Conservation (phyloP, 2,329 filamentous ascomycete species). For the Aspergillus pseudoterreus region DNA sequence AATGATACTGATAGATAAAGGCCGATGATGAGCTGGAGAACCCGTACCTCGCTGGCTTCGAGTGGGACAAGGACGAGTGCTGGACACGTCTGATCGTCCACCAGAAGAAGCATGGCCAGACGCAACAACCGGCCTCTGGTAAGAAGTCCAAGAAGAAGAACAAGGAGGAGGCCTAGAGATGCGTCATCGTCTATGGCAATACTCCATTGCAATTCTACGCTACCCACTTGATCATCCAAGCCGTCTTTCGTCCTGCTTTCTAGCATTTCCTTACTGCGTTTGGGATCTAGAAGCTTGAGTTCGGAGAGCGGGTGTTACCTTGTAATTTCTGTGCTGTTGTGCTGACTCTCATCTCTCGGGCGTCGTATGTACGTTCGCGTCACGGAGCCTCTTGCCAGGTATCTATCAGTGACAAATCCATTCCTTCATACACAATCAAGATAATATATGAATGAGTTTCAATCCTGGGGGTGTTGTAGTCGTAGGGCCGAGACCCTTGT, state of each 20-base stretch:
- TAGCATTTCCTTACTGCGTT: slow-evolving; percentile 10
- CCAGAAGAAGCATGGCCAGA: slow-evolving; percentile 67
- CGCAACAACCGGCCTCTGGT: slow-evolving; percentile 34
- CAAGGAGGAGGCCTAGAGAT: slow-evolving; percentile 36
- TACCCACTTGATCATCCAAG: not conserved
- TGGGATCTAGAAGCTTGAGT: slow-evolving; percentile 24
- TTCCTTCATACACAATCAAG: not conserved
- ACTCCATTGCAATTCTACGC: not conserved
- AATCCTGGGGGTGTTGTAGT: no score
- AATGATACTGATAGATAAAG: slow-evolving; percentile 30
- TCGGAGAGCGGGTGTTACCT: slow-evolving; percentile 15
- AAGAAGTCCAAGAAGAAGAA: slow-evolving; percentile 66
- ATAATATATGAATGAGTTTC: no score
- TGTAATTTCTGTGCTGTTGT: not conserved
- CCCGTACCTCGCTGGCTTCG: slow-evolving; percentile 87
- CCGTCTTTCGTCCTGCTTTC: slow-evolving; percentile 15
- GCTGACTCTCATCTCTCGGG: not conserved
- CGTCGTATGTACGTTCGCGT: not conserved
- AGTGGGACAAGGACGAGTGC: slow-evolving; percentile 91
- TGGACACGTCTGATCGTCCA: slow-evolving; percentile 87
- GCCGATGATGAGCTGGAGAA: slow-evolving; percentile 85
- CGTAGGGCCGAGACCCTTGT: no score
- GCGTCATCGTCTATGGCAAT: not conserved
- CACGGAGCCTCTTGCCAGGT: not conserved
- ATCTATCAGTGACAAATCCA: no score